Evolutionary conservation across 2,329 filamentous ascomycete species (phyloP).

Genomic region (Orbilia javanica): DNA sequence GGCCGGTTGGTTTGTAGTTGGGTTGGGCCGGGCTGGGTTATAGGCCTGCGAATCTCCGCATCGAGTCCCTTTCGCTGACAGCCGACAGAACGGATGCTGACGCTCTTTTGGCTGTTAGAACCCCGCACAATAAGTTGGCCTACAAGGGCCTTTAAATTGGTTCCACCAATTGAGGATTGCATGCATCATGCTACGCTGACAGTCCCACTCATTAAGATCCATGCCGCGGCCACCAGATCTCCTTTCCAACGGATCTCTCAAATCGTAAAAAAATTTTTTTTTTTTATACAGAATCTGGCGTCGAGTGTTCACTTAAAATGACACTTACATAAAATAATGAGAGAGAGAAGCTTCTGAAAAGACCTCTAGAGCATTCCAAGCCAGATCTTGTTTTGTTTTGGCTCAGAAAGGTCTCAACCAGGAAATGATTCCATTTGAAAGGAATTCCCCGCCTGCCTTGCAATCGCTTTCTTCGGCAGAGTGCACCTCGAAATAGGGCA

Average conservation of each 20-base stretch:
- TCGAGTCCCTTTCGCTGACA: constrained; percentile 42
- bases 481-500: constrained; percentile 18
- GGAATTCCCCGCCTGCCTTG: constrained; percentile 26
- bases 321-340: neutral
- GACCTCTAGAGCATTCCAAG: constrained; percentile 17
- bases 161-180: constrained; percentile 44
- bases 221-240: constrained; percentile 23
- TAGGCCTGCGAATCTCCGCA: constrained; percentile 17
- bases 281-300: no score
- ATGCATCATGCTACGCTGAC: constrained; percentile 20
- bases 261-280: constrained; percentile 1
- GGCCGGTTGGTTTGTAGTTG: neutral
- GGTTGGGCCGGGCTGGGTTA: no score
- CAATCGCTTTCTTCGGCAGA: constrained; percentile 3
- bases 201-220: constrained; percentile 31
- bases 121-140: constrained; percentile 48
- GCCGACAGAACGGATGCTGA: constrained; percentile 39
- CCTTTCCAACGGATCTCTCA: constrained; percentile 20
- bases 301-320: constrained; percentile 20
- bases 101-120: constrained; percentile 41
- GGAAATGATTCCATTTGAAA: constrained; percentile 27
- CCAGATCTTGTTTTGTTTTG: neutral
- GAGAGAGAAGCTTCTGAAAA: constrained; percentile 27
- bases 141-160: constrained; percentile 38
- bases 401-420: constrained; percentile 31